phyloP scores from a whole-genome alignment of 192 early-diverging fungal genomes.

The Backusella parvicylindrica region DNA sequence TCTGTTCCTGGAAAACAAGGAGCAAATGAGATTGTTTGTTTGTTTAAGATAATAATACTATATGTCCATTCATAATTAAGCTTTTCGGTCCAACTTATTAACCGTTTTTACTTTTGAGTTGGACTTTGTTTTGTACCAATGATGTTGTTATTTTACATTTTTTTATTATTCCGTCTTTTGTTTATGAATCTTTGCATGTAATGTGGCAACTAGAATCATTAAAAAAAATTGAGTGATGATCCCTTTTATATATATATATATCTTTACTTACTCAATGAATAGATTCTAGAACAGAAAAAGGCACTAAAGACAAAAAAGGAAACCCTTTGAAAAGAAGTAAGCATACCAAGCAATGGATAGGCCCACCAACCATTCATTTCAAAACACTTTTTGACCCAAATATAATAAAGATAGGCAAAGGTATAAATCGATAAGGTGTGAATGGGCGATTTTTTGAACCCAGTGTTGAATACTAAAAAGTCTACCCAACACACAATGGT shows the following conservation, averaged over 20 bases:
- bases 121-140: background rate
- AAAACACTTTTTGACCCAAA: slow-evolving; percentile 25
- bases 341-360: slow-evolving; percentile 28
- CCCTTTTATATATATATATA: background rate
- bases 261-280: slow-evolving; percentile 27
- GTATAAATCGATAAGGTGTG: slow-evolving; percentile 24
- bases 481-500: slow-evolving; percentile 17
- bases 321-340: background rate
- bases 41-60: no score
- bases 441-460: slow-evolving; percentile 11
- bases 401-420: slow-evolving; percentile 22
- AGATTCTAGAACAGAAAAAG: slow-evolving; percentile 18
- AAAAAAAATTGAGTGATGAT: background rate
- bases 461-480: slow-evolving; percentile 25
- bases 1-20: background rate
- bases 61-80: no score
- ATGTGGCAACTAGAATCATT: background rate
- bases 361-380: slow-evolving; percentile 23
- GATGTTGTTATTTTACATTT: background rate
- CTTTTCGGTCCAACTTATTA: no score
- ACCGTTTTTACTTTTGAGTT: no score
- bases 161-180: background rate
- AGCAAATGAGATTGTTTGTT: background rate
- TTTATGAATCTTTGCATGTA: background rate
- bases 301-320: slow-evolving; percentile 19